phyloP scores from a whole-genome alignment of 2,329 filamentous ascomycete species.

The Alternaria arborescens region DNA sequence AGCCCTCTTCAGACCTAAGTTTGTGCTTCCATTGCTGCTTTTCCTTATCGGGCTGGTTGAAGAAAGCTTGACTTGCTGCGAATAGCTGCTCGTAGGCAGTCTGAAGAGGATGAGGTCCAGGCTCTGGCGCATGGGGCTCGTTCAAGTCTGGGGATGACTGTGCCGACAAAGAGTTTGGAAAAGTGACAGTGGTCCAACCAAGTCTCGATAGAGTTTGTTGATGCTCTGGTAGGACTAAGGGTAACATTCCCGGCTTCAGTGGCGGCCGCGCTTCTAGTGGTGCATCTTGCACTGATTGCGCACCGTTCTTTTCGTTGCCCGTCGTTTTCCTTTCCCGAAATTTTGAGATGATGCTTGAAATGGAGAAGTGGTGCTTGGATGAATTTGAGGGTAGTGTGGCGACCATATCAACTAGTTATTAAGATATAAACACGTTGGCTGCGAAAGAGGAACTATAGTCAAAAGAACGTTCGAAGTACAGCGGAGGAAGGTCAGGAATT shows the following conservation, averaged over 20 bases:
- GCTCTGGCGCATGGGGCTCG: background rate
- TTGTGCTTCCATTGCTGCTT: slow-evolving; percentile 45
- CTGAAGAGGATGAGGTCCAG: slow-evolving; percentile 41
- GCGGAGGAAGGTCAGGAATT: background rate
- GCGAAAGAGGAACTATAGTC: background rate
- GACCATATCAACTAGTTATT: slow-evolving; percentile 25
- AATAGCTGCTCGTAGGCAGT: slow-evolving; percentile 42
- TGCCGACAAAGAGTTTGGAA: slow-evolving; percentile 26
- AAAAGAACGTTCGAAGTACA: background rate
- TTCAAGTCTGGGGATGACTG: background rate
- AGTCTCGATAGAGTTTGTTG: slow-evolving; percentile 40
- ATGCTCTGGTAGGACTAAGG: slow-evolving; percentile 46
- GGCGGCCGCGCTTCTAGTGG: slow-evolving; percentile 29
- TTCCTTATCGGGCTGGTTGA: slow-evolving; percentile 32
- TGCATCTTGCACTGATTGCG: background rate
- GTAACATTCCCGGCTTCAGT: slow-evolving; percentile 35
- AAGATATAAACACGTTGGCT: background rate
- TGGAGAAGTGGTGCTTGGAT: slow-evolving; percentile 30
- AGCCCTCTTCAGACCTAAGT: slow-evolving; percentile 50
- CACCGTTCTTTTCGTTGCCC: background rate
- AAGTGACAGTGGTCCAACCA: slow-evolving; percentile 50
- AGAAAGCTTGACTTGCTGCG: slow-evolving; percentile 43
- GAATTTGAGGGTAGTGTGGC: slow-evolving; percentile 22
- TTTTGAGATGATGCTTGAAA: slow-evolving; percentile 42
- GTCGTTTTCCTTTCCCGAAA: slow-evolving; percentile 32